Base-by-base conservation (phyloP, 2,329 filamentous ascomycete species). In the Tolypocladium tropicale region DNA sequence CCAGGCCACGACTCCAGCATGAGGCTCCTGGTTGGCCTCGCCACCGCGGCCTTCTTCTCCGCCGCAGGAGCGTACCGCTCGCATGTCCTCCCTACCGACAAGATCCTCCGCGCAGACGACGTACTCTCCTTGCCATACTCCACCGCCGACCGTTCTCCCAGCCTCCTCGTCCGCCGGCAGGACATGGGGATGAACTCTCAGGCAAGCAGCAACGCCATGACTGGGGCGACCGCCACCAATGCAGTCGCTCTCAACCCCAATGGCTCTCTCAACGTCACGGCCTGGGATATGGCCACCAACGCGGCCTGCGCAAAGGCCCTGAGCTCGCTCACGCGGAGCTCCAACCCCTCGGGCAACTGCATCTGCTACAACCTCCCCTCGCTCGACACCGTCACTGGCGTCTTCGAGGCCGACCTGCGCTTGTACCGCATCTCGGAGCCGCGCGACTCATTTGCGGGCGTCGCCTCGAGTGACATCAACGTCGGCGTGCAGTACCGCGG, bases 281-380 rank as follows among this genome's bases (percentile, higher is more conserved):
- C 75, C 7, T 88, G 84, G 84, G 74, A 85, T 59, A 62, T 64
- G 4, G 67, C 75, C 48, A 86, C 82, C 9, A 74, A 76, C 34
- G 64, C 72, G 12, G 85, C 85, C 25, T 94, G 89, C 69, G 73
- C 72, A 49, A 64, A 72, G 25, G 77, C 80, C 10, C 75, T 94
- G 21, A 68, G 70, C 2, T 67, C 71, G 30, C 75, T 90, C 52
- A 74, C 75, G 16, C 74, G 78, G 58, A 81, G 84, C 46, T 79
- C 81, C 28, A 93, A 92, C 62, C 87, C 88, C 6, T 86, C 88
- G 11, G 90, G 90, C 53, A 81, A 90, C 52, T 86, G 86, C 57
- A 82, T 89, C 52, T 95, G 90, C 78, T 94, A 93, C 74, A 95
- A 94, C 68, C 71, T 95, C 28, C 84, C 86, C 0, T 82, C 81